These are phyloP conservation scores for Boletus fagicola DNA, from an alignment of 768 basidiomycete species.

Conservation along the genomic window DNA sequence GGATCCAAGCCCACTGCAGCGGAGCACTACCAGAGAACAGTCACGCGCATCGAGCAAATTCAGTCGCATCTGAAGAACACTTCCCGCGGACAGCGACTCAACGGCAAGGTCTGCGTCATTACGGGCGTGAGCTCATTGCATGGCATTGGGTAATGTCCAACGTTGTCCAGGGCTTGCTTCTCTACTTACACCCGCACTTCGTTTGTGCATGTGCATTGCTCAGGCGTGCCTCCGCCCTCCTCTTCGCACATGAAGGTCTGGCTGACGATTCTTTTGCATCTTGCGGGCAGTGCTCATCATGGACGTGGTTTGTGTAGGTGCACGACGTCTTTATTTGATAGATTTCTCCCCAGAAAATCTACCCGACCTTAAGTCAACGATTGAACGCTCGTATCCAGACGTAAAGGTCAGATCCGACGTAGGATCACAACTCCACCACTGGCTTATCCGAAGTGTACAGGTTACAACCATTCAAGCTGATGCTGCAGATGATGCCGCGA, in stretches of 20 bases:
- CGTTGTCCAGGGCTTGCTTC: slow-evolving; percentile 4
- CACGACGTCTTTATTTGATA: slow-evolving; percentile 72
- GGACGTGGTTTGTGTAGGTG: slow-evolving; percentile 45
- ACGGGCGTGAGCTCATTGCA: slow-evolving; percentile 85
- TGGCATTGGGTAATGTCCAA: slow-evolving; percentile 73
- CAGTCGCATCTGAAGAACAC: slow-evolving; percentile 61
- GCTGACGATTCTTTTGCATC: background rate
- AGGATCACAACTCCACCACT: background rate
- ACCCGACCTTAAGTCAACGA: slow-evolving; percentile 65
- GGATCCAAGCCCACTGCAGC: slow-evolving; percentile 32
- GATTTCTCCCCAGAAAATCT: slow-evolving; percentile 70
- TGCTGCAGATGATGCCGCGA: slow-evolving; percentile 73
- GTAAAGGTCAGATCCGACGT: slow-evolving; percentile 57
- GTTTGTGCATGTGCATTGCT: background rate
- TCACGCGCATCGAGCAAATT: slow-evolving; percentile 64
- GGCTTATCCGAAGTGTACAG: slow-evolving; percentile 41
- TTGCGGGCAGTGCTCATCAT: slow-evolving; percentile 3
- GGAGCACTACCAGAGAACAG: slow-evolving; percentile 57
- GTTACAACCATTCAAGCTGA: slow-evolving; percentile 78
- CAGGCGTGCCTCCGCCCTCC: slow-evolving; percentile 69
- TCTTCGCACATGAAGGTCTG: slow-evolving; percentile 79
- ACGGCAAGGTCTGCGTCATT: slow-evolving; percentile 80
- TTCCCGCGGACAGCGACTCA: slow-evolving; percentile 55
- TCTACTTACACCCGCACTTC: slow-evolving; percentile 13
- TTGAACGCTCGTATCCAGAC: slow-evolving; percentile 65